A percentile compares a stretch with the other conserved stretches of the same genome.
phyloP scores from a whole-genome alignment of 192 early-diverging fungal species.

The Pilobolus umbonatus region DNA sequence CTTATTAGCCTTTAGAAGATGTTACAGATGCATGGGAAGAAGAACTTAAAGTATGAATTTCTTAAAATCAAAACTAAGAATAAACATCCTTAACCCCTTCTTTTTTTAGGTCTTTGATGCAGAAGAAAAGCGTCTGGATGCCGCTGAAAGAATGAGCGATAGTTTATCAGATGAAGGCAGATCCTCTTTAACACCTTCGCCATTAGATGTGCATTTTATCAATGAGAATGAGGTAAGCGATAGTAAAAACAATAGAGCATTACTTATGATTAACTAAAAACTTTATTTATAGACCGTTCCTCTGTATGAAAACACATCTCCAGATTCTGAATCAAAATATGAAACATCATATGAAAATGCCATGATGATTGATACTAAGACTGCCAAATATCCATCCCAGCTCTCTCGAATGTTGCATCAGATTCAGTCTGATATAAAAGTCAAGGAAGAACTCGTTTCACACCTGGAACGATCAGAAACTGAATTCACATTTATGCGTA shows the following conservation, averaged over 20 bases:
- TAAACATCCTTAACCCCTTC: background rate
- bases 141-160: background rate
- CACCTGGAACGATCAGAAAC: constrained; percentile 52
- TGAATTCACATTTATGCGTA: constrained; percentile 54
- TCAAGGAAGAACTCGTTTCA: constrained; percentile 56
- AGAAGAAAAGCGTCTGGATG: constrained; percentile 16
- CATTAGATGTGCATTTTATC: constrained; percentile 4
- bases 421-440: constrained; percentile 54
- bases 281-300: no score
- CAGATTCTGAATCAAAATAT: constrained; percentile 12
- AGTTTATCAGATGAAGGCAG: constrained; percentile 12
- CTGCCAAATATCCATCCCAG: constrained; percentile 19
- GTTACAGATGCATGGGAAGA: constrained; percentile 18
- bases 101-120: constrained; percentile 19
- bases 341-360: constrained; percentile 4
- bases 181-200: constrained; percentile 12
- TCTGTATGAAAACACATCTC: no score
- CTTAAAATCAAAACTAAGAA: background rate
- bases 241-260: no score
- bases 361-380: no score
- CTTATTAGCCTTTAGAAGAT: constrained; percentile 13
- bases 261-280: no score
- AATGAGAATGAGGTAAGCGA: no score
- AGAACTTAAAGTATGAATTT: constrained; percentile 18
- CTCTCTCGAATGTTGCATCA: constrained; percentile 45